Evolutionary conservation across 202 grass and related monocot genomes (phyloP).

Genomic region (Panicum virgatum): DNA sequence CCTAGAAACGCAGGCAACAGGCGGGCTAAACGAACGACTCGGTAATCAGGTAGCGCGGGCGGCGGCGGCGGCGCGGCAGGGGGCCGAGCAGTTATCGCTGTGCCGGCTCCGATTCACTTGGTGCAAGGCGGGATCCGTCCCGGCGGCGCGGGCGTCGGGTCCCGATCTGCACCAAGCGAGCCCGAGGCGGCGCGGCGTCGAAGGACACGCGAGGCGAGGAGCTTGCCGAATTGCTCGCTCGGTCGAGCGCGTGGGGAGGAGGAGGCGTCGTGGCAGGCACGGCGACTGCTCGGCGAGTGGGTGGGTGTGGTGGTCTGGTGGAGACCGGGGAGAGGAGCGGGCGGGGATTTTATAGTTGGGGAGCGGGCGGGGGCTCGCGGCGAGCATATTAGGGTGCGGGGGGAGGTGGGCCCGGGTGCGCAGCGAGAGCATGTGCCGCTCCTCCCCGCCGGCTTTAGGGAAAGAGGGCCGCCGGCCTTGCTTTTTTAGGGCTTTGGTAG

Average conservation of each 20-base stretch:
- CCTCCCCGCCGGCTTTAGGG: background rate
- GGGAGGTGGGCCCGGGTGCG: conserved; percentile 4
- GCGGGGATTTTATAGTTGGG: conserved; percentile 40
- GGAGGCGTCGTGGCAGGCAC: conserved; percentile 8
- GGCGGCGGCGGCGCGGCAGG: background rate
- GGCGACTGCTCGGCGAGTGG: conserved; percentile 9
- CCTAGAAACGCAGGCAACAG: background rate
- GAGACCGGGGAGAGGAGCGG: background rate
- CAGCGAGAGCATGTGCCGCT: conserved; percentile 15
- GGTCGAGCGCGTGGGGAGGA: background rate
- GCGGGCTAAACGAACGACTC: background rate
- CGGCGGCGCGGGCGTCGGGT: conserved; percentile 53
- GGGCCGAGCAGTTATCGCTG: conserved; percentile 28
- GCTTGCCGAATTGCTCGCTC: background rate
- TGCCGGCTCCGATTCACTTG: conserved; percentile 98
- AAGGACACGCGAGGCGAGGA: background rate
- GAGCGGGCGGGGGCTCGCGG: conserved; percentile 8
- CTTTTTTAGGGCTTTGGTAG: conserved; percentile 30
- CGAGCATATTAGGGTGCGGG: conserved; percentile 24
- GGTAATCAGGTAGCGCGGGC: background rate
- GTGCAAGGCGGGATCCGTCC: conserved; percentile 91
- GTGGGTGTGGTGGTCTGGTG: background rate
- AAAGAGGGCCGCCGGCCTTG: background rate
- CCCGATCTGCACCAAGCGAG: conserved; percentile 99
- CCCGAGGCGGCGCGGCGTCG: conserved; percentile 66